These are phyloP conservation scores for Hippophae gyantsensis DNA, from an alignment of 306 rosid genomes.

Conservation along the genomic window DNA sequence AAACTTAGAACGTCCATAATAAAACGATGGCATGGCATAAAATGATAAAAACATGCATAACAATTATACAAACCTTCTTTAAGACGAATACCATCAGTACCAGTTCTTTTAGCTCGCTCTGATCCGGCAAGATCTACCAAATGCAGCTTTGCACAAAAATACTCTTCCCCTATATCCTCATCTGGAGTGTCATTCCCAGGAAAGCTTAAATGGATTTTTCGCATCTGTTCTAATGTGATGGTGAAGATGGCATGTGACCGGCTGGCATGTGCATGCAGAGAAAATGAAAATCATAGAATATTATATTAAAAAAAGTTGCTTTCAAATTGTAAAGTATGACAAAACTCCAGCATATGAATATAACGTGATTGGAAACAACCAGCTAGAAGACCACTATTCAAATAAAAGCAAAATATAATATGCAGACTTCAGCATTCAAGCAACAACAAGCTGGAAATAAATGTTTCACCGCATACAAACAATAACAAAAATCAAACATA, in stretches of 20 bases:
- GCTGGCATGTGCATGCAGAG: constrained; percentile 30
- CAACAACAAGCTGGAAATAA: too few relatives aligned
- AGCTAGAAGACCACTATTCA: too few relatives aligned
- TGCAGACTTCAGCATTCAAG: too few relatives aligned
- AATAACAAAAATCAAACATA: background rate
- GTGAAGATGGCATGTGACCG: constrained; percentile 95
- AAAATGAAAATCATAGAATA: constrained; percentile 18
- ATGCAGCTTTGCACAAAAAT: constrained; percentile 76
- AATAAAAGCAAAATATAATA: too few relatives aligned
- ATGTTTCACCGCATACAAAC: too few relatives aligned
- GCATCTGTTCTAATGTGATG: constrained; percentile 74
- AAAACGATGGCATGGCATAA: constrained; percentile 7
- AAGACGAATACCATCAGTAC: constrained; percentile 67
- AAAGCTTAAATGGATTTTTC: constrained; percentile 46
- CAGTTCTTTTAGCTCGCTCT: constrained; percentile 81
- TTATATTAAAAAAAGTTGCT: constrained; percentile 22
- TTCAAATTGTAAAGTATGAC: constrained; percentile 8
- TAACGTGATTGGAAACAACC: too few relatives aligned
- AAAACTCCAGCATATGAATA: too few relatives aligned
- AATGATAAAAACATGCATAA: background rate
- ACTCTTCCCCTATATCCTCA: constrained; percentile 80
- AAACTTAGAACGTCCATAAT: constrained; percentile 6
- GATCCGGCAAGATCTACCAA: constrained; percentile 91
- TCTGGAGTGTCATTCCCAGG: constrained; percentile 45
- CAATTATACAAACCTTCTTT: constrained; percentile 49